Evolutionary conservation across 495 filamentous ascomycete species (phyloP).

Genomic region (Xanthoparmelia taractica): DNA sequence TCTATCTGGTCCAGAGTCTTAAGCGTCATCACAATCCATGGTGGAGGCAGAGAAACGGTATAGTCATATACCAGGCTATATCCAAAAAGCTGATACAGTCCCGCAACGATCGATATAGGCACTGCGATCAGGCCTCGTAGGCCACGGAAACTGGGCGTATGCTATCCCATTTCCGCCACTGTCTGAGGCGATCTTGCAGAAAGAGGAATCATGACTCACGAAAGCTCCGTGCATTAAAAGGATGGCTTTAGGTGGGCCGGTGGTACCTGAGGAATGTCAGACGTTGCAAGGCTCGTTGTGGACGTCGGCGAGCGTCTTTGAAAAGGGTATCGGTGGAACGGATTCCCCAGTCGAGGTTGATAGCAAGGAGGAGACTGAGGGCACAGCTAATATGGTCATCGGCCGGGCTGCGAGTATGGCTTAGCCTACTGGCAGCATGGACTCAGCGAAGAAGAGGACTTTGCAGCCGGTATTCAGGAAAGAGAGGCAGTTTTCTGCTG

Average conservation of each 20-base stretch:
- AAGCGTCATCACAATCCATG: background rate
- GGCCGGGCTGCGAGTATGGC: background rate
- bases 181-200: background rate
- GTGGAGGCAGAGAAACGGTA: background rate
- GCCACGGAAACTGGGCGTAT: background rate
- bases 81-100: background rate
- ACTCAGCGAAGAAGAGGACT: background rate
- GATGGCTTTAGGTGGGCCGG: background rate
- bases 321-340: background rate
- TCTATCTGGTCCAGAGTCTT: background rate
- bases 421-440: background rate
- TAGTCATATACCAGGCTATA: background rate
- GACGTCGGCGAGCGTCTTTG: background rate
- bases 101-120: background rate
- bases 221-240: background rate
- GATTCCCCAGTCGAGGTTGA: background rate
- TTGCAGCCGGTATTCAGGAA: background rate
- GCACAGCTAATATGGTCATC: background rate
- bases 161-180: background rate
- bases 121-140: background rate
- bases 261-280: background rate
- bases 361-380: background rate
- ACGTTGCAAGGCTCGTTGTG: background rate
- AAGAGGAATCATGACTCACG: background rate
- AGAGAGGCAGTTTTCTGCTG: background rate